Evolutionary conservation across 148 eudicot species (phyloP).

Genomic region (Limonium bicolor): DNA sequence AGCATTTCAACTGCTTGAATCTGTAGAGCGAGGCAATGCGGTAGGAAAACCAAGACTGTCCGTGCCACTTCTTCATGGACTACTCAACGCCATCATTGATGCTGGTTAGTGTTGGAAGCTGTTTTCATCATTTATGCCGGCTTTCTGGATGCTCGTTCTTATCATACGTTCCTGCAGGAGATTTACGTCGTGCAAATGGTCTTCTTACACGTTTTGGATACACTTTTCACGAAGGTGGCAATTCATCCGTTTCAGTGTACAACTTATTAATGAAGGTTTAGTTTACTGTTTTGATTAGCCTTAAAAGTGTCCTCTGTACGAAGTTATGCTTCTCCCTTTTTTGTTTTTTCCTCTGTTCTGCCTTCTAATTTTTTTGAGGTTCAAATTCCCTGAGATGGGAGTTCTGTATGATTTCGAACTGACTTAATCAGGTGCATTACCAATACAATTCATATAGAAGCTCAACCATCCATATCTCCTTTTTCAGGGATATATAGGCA

Average conservation of each 20-base stretch:
- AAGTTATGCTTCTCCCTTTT: not conserved
- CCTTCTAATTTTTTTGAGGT: too few relatives aligned
- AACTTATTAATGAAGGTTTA: constrained; percentile 63
- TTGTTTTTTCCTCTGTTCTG: too few relatives aligned
- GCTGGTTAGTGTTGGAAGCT: constrained; percentile 33
- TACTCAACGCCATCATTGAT: constrained; percentile 52
- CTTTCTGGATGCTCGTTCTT: not conserved
- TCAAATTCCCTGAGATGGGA: too few relatives aligned
- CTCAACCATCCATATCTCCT: not conserved
- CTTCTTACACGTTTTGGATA: constrained; percentile 59
- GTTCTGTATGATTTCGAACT: too few relatives aligned
- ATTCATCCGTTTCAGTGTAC: constrained; percentile 31
- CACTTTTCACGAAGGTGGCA: constrained; percentile 35
- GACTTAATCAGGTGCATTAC: too few relatives aligned
- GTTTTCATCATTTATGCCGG: not conserved
- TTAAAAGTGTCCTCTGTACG: too few relatives aligned
- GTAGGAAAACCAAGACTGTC: constrained; percentile 49
- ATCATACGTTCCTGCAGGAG: constrained; percentile 45
- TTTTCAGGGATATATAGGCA: constrained; percentile 41
- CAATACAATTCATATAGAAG: not conserved
- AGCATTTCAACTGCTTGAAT: constrained; percentile 62
- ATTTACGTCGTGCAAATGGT: constrained; percentile 68
- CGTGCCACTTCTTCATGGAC: constrained; percentile 38
- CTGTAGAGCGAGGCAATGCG: constrained; percentile 47
- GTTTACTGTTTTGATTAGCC: not conserved